Conservation (phyloP, 495 filamentous ascomycete species). For the Aspergillus mulundensis region DNA sequence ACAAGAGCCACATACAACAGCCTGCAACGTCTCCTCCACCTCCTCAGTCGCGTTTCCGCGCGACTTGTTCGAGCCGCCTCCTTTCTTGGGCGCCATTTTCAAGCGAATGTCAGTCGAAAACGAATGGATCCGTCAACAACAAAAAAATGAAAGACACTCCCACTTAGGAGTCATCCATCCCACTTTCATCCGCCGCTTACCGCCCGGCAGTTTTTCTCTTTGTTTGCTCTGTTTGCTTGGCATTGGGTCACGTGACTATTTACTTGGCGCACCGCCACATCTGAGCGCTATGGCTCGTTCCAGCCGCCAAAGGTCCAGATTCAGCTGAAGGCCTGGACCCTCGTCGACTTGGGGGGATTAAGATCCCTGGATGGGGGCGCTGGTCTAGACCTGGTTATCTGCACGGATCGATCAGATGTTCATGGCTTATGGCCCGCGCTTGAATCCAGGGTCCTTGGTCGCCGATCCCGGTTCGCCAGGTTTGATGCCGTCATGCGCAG, state of each 20-base stretch:
- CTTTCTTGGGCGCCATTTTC: slow-evolving; percentile 51
- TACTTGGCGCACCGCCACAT: slow-evolving; percentile 10
- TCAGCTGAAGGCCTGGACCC: slow-evolving; percentile 29
- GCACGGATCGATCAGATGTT: neutral
- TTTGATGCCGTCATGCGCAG: neutral
- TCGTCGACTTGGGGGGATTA: slow-evolving; percentile 20
- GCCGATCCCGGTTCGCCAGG: slow-evolving; percentile 9
- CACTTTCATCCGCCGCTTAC: slow-evolving; percentile 7
- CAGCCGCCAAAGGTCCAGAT: slow-evolving; percentile 28
- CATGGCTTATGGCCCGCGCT: slow-evolving; percentile 1
- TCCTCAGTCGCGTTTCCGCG: slow-evolving; percentile 59
- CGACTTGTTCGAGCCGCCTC: slow-evolving; percentile 58
- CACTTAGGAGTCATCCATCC: slow-evolving; percentile 33
- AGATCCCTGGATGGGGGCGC: slow-evolving; percentile 17
- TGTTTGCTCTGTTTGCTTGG: slow-evolving; percentile 34
- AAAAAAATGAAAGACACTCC: slow-evolving; percentile 29
- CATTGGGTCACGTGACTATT: slow-evolving; percentile 9
- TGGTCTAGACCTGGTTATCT: slow-evolving; percentile 30
- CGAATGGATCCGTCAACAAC: neutral
- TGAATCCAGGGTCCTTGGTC: slow-evolving; percentile 4
- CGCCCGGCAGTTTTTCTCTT: slow-evolving; percentile 8
- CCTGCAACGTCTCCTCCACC: slow-evolving; percentile 81
- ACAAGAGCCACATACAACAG: slow-evolving; percentile 59
- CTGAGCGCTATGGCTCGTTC: neutral
- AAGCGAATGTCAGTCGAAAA: slow-evolving; percentile 1